Evolutionary conservation across 129 eudicot genomes (phyloP).

Genomic region (Logfia minima): DNA sequence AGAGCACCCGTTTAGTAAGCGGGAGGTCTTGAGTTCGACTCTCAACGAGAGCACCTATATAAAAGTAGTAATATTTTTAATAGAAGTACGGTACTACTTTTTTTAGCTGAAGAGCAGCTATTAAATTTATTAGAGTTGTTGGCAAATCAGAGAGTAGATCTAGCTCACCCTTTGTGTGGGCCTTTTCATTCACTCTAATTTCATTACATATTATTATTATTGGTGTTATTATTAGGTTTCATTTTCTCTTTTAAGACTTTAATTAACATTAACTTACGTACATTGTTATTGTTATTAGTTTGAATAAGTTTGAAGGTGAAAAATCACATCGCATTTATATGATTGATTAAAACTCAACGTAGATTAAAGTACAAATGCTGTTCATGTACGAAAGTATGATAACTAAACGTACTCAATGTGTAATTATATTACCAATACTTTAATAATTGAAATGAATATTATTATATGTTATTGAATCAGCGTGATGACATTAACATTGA

Average conservation of each 20-base stretch:
- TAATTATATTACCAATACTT: too few species aligned
- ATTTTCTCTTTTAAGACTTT: not conserved
- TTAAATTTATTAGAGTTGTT: not conserved
- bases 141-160: conserved; percentile 12
- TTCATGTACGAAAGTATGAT: not conserved
- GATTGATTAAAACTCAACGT: not conserved
- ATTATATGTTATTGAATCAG: too few species aligned
- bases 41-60: conserved; percentile 92
- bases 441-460: too few species aligned
- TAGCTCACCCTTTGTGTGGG: conserved; percentile 23
- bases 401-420: too few species aligned
- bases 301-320: not conserved
- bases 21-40: conserved; percentile 98
- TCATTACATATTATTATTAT: not conserved
- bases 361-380: not conserved
- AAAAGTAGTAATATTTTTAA: too few species aligned
- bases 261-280: not conserved
- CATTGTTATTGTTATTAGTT: not conserved
- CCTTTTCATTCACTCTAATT: not conserved
- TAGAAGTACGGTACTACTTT: not conserved
- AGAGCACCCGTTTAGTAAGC: conserved; percentile 80
- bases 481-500: too few species aligned
- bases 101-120: not conserved
- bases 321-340: not conserved
- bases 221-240: not conserved